Evolutionary conservation across 805 yeast species (phyloP).

Genomic region (Tetrapisispora pingtungensis): DNA sequence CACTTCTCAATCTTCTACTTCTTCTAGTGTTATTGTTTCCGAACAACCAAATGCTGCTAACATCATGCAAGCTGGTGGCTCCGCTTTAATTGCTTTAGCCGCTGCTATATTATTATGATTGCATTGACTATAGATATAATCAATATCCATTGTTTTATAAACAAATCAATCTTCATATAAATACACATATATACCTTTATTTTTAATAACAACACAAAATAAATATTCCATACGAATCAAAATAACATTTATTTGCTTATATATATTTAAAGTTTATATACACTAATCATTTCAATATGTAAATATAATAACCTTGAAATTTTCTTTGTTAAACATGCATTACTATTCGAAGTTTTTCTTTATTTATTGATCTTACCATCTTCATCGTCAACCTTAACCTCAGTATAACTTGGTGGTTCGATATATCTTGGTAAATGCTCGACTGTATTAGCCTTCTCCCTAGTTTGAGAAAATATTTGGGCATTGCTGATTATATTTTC

Average conservation of each 20-base stretch:
- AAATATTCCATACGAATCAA: background rate
- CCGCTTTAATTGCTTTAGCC: conserved; percentile 16
- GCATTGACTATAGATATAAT: background rate
- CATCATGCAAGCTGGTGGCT: conserved; percentile 18
- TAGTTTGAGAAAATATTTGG: conserved; percentile 17
- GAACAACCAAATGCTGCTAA: conserved; percentile 30
- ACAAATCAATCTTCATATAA: background rate
- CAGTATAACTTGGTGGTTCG: conserved; percentile 21
- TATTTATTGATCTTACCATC: background rate
- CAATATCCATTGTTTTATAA: background rate
- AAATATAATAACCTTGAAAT: too few relatives aligned
- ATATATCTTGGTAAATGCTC: conserved; percentile 21
- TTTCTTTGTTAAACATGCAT: too few relatives aligned
- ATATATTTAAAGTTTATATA: too few relatives aligned
- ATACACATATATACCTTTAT: background rate
- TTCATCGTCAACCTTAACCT: conserved; percentile 1
- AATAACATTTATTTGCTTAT: too few relatives aligned
- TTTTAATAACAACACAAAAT: background rate
- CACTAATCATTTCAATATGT: too few relatives aligned
- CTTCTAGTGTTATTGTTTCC: conserved; percentile 19
- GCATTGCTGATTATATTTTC: conserved; percentile 18
- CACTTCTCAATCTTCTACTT: conserved; percentile 28
- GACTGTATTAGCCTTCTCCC: conserved; percentile 2
- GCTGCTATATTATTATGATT: conserved; percentile 22
- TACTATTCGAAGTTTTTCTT: too few relatives aligned